A percentile compares a stretch with the other conserved stretches of the same genome.
phyloP scores from a whole-genome alignment of 306 rosid species.

The Lathyrus aphaca region DNA sequence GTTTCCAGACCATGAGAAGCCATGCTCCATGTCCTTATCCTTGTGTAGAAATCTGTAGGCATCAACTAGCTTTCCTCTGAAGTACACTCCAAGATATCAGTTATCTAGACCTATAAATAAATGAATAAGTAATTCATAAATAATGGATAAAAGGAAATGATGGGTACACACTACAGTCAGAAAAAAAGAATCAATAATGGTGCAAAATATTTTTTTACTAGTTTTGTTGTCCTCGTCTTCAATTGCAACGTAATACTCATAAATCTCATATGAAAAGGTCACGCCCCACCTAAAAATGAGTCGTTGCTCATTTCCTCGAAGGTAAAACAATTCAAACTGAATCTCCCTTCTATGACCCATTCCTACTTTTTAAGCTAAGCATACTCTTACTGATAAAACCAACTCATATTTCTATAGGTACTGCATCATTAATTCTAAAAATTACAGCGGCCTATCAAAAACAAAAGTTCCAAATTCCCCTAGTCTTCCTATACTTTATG shows the following conservation, averaged over 20 bases:
- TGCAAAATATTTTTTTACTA: conserved; percentile 4
- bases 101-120: conserved; percentile 28
- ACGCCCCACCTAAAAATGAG: conserved; percentile 1
- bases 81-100: conserved; percentile 42
- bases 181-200: conserved; percentile 19
- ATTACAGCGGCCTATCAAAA: neutral
- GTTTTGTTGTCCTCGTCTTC: conserved; percentile 19
- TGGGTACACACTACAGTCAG: neutral
- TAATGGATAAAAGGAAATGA: neutral
- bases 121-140: neutral
- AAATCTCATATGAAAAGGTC: too few relatives aligned
- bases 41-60: conserved; percentile 83
- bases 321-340: conserved; percentile 4
- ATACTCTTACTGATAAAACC: neutral
- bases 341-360: neutral
- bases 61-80: conserved; percentile 91
- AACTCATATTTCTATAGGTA: neutral
- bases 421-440: neutral
- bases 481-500: too few relatives aligned
- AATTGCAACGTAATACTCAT: conserved; percentile 1
- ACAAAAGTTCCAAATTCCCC: conserved; percentile 21
- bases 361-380: neutral
- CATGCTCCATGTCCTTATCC: conserved; percentile 83
- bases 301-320: neutral
- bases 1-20: conserved; percentile 97